Evolutionary conservation across 768 basidiomycete genomes (phyloP).

Genomic region (Chiua virens): DNA sequence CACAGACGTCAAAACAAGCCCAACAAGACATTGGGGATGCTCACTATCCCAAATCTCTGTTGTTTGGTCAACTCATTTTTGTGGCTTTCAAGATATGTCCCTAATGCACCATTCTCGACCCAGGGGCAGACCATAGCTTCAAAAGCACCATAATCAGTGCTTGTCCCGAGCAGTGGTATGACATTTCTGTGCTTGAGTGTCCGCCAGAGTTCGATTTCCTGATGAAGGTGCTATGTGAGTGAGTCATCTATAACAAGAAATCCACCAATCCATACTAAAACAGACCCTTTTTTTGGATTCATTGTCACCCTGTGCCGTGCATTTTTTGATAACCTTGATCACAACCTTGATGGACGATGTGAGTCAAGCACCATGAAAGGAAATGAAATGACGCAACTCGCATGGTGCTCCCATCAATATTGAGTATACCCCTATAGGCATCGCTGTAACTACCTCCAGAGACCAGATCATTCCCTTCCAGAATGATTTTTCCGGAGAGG

Average conservation of each 20-base stretch:
- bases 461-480: slow-evolving; percentile 12
- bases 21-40: background rate
- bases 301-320: slow-evolving; percentile 12
- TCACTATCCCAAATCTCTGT: background rate
- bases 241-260: too few relatives aligned
- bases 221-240: background rate
- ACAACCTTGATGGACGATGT: background rate
- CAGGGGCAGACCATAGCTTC: too few relatives aligned
- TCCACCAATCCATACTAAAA: background rate
- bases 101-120: too few relatives aligned
- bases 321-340: slow-evolving; percentile 9
- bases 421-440: slow-evolving; percentile 18
- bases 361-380: background rate
- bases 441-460: slow-evolving; percentile 21
- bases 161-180: background rate
- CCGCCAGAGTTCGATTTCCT: slow-evolving; percentile 6
- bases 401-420: too few relatives aligned
- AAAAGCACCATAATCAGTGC: too few relatives aligned
- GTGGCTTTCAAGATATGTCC: too few relatives aligned
- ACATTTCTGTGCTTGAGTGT: slow-evolving; percentile 2
- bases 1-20: background rate
- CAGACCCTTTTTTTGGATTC: too few relatives aligned
- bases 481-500: slow-evolving; percentile 11
- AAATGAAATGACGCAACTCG: slow-evolving; percentile 2
- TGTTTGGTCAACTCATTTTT: background rate